Base-by-base conservation (phyloP, 164 flowering plant species). In the Dillenia suffruticosa region DNA sequence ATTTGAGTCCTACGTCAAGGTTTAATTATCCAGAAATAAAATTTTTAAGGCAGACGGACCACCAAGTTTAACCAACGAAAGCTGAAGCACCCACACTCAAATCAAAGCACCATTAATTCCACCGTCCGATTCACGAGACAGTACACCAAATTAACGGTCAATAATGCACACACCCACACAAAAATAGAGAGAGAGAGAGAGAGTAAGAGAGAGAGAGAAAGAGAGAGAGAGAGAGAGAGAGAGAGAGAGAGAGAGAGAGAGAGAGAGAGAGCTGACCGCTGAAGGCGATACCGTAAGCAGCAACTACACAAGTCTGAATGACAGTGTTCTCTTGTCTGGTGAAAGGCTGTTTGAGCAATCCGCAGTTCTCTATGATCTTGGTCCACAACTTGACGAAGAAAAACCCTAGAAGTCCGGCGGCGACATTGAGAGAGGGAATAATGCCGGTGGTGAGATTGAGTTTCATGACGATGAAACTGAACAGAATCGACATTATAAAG, bases 271-370 rank as follows among this genome's bases (percentile, higher is more conserved):
- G 49, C 46, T 24, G 54, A 71, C 74, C 59, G 44, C 70, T 71
- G 43, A 62, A 66, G 12, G 70, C 74, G 26, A 71, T 66, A n/a
- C 74, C 67, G 48, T 66, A 66, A n/a, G 56, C 9, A 8, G 74
- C 70, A 12, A 70, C 73, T 5, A 70, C 65, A 44, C 69, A 65
- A 40, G 69, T 70, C 65, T 70, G 73, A 44, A 71, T 66, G 12
- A 71, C 70, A 3, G 74, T 63, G 46, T 59, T 72, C 54, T 72
- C 75, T 46, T 68, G 75, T 44, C 75, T 55, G 0, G 71, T 63
- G 48, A 72, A 72, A 7, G 75, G 71, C 14, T 67, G 60, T n/a
- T 51, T 59, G 54, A 63, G 19, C 16, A 63, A 11, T 1, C 71
- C 68, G 8, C 24, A 53, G 44, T 59, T 63, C 1, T 63, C 52